Percentiles rank a stretch among this genome's conserved stretches.
Conservation (phyloP, 2,329 filamentous ascomycete genomes). For the Boeremia exigua region DNA sequence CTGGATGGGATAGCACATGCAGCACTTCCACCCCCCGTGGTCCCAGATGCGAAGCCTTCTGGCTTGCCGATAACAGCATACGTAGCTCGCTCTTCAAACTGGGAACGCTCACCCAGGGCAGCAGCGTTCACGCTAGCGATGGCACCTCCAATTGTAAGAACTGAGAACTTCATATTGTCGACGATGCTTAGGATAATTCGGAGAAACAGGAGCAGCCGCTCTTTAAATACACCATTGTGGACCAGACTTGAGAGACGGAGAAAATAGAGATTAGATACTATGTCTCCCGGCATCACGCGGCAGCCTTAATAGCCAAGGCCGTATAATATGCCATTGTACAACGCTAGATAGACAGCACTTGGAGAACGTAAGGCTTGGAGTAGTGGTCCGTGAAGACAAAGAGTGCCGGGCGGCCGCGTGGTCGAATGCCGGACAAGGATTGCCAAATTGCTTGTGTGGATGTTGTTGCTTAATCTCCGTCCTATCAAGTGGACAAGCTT, state of each 20-base stretch:
- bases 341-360: background rate
- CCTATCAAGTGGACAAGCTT: slow-evolving; percentile 7
- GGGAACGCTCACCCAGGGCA: background rate
- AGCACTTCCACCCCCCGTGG: slow-evolving; percentile 66
- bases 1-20: slow-evolving; percentile 61
- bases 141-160: slow-evolving; percentile 25
- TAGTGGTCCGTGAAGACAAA: background rate
- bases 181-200: background rate
- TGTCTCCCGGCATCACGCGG: background rate
- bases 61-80: slow-evolving; percentile 43
- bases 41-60: slow-evolving; percentile 60
- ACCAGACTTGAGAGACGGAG: background rate
- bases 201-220: background rate
- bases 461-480: slow-evolving; percentile 1
- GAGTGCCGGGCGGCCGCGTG: background rate
- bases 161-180: slow-evolving; percentile 29
- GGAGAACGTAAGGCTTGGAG: background rate
- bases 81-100: too few species aligned
- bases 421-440: background rate
- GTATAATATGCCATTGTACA: background rate
- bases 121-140: slow-evolving; percentile 24
- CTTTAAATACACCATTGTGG: background rate
- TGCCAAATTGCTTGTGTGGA: slow-evolving; percentile 11
- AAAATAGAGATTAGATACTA: slow-evolving; percentile 4
- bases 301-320: background rate